Evolutionary conservation across 345 rosid genomes (phyloP).

Genomic region (Eucalyptus sp.): DNA sequence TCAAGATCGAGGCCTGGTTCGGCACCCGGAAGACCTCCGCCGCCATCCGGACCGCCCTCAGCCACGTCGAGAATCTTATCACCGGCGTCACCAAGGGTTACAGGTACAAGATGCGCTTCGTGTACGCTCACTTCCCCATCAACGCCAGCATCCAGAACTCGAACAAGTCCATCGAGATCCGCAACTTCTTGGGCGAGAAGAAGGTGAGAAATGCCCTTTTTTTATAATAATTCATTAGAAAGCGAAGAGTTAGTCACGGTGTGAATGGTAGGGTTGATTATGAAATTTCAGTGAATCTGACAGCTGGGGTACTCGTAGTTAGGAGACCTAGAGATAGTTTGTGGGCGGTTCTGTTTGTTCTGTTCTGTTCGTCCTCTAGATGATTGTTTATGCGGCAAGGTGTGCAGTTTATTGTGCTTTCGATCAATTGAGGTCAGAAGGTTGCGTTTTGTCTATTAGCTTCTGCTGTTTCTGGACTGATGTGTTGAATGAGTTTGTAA

Average conservation of each 20-base stretch:
- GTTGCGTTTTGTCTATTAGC: not conserved
- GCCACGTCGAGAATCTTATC: conserved; percentile 55
- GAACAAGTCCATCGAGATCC: conserved; percentile 55
- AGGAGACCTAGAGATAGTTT: not conserved
- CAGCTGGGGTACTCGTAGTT: not conserved
- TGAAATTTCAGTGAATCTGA: not conserved
- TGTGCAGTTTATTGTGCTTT: not conserved
- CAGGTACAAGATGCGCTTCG: conserved; percentile 80
- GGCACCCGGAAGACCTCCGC: conserved; percentile 17
- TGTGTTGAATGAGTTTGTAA: not conserved
- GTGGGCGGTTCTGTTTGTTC: not conserved
- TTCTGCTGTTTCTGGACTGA: not conserved
- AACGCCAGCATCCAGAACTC: conserved; percentile 50
- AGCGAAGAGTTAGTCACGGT: not conserved
- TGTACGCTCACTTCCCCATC: conserved; percentile 80
- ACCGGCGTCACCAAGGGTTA: conserved; percentile 40
- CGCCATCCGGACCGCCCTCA: conserved; percentile 31
- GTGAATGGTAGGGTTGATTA: not conserved
- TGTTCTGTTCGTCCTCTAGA: not conserved
- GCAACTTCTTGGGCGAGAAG: conserved; percentile 10
- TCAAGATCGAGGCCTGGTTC: conserved; percentile 20
- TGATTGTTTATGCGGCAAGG: not conserved
- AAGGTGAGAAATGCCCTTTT: not conserved
- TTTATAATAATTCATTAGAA: not conserved
- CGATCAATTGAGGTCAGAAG: not conserved